A percentile compares a stretch with the other conserved stretches of the same genome.
These are phyloP conservation scores for Dillenia turbinata DNA, from an alignment of 164 flowering plant species.

Conservation along the genomic window DNA sequence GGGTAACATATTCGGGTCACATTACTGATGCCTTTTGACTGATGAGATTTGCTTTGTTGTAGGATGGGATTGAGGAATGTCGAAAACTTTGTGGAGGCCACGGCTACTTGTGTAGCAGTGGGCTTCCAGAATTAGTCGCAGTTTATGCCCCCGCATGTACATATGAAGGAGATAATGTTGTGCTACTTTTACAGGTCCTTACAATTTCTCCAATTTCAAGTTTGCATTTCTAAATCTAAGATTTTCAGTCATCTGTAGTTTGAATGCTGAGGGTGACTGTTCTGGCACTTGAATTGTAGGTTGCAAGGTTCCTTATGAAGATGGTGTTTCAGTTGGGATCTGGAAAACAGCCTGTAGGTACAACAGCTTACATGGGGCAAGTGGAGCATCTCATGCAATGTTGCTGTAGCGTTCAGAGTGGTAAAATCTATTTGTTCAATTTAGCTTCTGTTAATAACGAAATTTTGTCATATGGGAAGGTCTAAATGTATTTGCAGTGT, in stretches of 20 bases:
- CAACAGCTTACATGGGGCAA: conserved; percentile 70
- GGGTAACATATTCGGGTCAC: too few species aligned
- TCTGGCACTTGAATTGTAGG: conserved; percentile 37
- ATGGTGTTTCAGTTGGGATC: conserved; percentile 79
- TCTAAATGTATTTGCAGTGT: too few species aligned
- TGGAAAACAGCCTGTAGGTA: conserved; percentile 79
- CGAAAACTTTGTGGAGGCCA: conserved; percentile 97
- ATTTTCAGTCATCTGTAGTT: neutral
- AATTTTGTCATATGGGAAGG: too few species aligned
- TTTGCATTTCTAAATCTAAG: neutral
- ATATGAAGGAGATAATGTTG: conserved; percentile 93
- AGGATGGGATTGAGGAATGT: conserved; percentile 99
- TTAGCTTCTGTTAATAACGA: too few species aligned
- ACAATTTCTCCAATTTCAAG: neutral
- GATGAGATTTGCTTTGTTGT: conserved; percentile 11
- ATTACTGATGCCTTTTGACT: neutral
- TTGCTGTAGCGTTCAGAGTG: conserved; percentile 46
- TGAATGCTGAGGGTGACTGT: neutral
- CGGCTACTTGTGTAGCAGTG: conserved; percentile 92
- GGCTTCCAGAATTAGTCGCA: conserved; percentile 96
- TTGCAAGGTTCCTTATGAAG: conserved; percentile 94
- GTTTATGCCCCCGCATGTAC: conserved; percentile 99
- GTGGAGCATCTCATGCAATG: conserved; percentile 68
- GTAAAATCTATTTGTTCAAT: conserved; percentile 23
- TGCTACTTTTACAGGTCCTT: conserved; percentile 83